Percentiles rank a stretch among this genome's conserved stretches.
Evolutionary conservation across 202 grass and related monocot genomes (phyloP).

Genomic region (Bolboschoenoplectus hybrid): DNA sequence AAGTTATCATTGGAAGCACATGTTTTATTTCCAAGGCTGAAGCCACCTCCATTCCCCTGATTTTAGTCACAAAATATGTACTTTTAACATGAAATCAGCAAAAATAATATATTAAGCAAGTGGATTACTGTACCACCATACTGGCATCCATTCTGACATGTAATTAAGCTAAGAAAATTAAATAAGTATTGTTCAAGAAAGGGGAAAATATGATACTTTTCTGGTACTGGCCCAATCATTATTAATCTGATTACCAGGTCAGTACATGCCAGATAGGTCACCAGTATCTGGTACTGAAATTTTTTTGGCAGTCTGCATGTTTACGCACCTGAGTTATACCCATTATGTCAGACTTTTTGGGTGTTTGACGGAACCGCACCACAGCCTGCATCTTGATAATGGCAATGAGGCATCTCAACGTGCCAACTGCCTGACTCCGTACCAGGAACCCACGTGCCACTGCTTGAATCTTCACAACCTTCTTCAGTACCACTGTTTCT

Average conservation of each 20-base stretch:
- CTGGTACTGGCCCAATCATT: neutral
- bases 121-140: neutral
- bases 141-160: slow-evolving; percentile 7
- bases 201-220: neutral
- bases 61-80: slow-evolving; percentile 19
- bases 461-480: slow-evolving; percentile 89
- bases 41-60: slow-evolving; percentile 35
- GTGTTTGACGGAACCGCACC: slow-evolving; percentile 59
- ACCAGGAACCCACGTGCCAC: slow-evolving; percentile 70
- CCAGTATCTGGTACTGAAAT: slow-evolving; percentile 14
- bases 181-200: slow-evolving; percentile 21
- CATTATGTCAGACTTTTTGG: slow-evolving; percentile 37
- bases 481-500: slow-evolving; percentile 55
- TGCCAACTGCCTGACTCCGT: slow-evolving; percentile 73
- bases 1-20: slow-evolving; percentile 66
- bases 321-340: slow-evolving; percentile 12
- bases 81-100: slow-evolving; percentile 26
- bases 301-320: slow-evolving; percentile 38
- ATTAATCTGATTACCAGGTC: slow-evolving; percentile 9
- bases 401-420: slow-evolving; percentile 76
- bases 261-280: slow-evolving; percentile 15
- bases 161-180: slow-evolving; percentile 22
- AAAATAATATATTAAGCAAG: slow-evolving; percentile 1
- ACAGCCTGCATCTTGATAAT: slow-evolving; percentile 87
- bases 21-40: slow-evolving; percentile 44